These are phyloP conservation scores for Trichoderma lentiforme DNA, from an alignment of 2,329 filamentous ascomycete species.

Conservation along the genomic window DNA sequence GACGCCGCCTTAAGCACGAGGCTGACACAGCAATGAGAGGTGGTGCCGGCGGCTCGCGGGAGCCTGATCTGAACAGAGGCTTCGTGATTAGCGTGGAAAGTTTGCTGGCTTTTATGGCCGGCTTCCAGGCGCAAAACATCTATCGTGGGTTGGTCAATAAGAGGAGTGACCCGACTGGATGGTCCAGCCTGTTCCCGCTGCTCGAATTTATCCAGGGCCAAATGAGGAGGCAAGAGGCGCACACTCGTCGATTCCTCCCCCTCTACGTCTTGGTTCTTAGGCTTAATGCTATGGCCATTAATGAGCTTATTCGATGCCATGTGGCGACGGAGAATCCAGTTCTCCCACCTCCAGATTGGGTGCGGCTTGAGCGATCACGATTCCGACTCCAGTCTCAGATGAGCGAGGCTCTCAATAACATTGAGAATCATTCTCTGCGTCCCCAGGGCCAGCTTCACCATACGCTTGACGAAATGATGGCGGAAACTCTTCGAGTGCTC, in stretches of 20 bases:
- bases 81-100: conserved; percentile 47
- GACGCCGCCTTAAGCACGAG: conserved; percentile 52
- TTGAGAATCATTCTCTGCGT: conserved; percentile 24
- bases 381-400: conserved; percentile 20
- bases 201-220: conserved; percentile 39
- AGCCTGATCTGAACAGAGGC: conserved; percentile 40
- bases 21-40: conserved; percentile 44
- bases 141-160: conserved; percentile 43
- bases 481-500: conserved; percentile 39
- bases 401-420: conserved; percentile 9
- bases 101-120: conserved; percentile 51
- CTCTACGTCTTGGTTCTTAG: conserved; percentile 42
- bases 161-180: conserved; percentile 39
- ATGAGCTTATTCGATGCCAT: conserved; percentile 43
- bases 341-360: conserved; percentile 4
- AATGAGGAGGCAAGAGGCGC: conserved; percentile 34
- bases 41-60: conserved; percentile 24
- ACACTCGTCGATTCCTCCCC: conserved; percentile 34
- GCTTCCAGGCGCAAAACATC: conserved; percentile 49
- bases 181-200: conserved; percentile 46
- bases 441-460: conserved; percentile 41
- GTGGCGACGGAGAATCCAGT: conserved; percentile 28
- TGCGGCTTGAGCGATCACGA: conserved; percentile 11
- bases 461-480: conserved; percentile 43
- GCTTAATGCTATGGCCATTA: conserved; percentile 43